Base-by-base conservation (phyloP, 2,329 filamentous ascomycete genomes). In the Aureobasidium vineae region DNA sequence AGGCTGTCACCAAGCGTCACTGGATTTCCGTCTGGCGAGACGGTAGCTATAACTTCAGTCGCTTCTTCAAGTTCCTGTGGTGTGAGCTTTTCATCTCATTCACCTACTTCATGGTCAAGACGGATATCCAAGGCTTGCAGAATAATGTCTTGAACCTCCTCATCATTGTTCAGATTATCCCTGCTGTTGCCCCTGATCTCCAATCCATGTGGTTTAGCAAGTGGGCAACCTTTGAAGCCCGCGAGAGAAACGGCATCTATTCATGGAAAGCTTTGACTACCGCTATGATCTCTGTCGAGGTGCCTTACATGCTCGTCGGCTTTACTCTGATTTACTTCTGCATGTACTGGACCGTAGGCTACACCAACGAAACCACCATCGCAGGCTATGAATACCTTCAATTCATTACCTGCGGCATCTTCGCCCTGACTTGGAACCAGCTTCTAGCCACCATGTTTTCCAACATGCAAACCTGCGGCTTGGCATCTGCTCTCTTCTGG, bases 251-350 rank as follows among this genome's bases (percentile, higher is more conserved):
- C 33, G 66, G 59, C 5, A 67, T 64, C 52, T 91, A 91, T 77
- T 89, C 86, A 0, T 91, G 88, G 88, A 81, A 85, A 70, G 86
- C 82, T 0, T 90, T 91, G 74, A 83, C 91, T 74, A 77, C 88
- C 1, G 84, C 87, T 71, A 89, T 90, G 72, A 83, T 91, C 57
- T 59, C 88, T 2, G 87, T 89, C 56, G 89, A 91, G 74, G 80
- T 91, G 1, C 88, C 88, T 0, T 91, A 81, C 75, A 80, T 84
- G 56, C 79, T 85, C 16, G 64, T 90, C 8, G 84, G 85, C 1
- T 85, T 82, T 16, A 77, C 89, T 28, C 72, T 90, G 7, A 83
- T 86, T 70, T 91, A 81, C 71, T 81, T 83, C 1, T 84, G 81
- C 73, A 89, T 86, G 79, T 90, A 90, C 79, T 90, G 88, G 66